Evolutionary conservation across 495 filamentous ascomycete genomes (phyloP).

Genomic region (Lophiotrema nucula): DNA sequence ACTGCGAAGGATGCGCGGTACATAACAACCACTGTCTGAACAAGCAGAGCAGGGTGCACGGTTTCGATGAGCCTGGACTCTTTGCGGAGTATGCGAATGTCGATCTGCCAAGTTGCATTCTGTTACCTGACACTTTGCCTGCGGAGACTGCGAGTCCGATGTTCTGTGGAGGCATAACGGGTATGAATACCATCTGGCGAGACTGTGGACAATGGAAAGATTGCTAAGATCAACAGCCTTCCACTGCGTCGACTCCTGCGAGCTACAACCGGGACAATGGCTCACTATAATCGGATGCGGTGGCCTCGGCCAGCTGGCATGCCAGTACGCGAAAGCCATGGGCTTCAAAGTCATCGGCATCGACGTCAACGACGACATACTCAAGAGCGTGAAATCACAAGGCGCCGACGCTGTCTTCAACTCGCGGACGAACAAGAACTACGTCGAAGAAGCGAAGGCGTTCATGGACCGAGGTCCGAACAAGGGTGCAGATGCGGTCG

Average conservation of each 20-base stretch:
- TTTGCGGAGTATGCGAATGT: slow-evolving; percentile 35
- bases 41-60: slow-evolving; percentile 29
- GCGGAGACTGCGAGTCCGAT: slow-evolving; percentile 26
- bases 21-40: slow-evolving; percentile 41
- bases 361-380: slow-evolving; percentile 36
- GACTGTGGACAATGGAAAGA: background rate
- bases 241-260: slow-evolving; percentile 43
- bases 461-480: slow-evolving; percentile 35
- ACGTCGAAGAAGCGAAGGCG: slow-evolving; percentile 37
- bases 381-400: slow-evolving; percentile 30
- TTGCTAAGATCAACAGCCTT: slow-evolving; percentile 35
- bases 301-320: slow-evolving; percentile 33
- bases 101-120: slow-evolving; percentile 28
- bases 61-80: slow-evolving; percentile 33
- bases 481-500: slow-evolving; percentile 38
- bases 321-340: slow-evolving; percentile 36
- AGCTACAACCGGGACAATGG: slow-evolving; percentile 40
- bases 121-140: slow-evolving; percentile 31
- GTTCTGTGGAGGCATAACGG: slow-evolving; percentile 38
- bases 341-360: slow-evolving; percentile 35
- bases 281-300: slow-evolving; percentile 32
- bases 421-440: slow-evolving; percentile 39
- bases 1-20: slow-evolving; percentile 34
- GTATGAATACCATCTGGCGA: background rate
- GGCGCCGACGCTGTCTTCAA: slow-evolving; percentile 41